phyloP scores from a whole-genome alignment of 2,329 filamentous ascomycete genomes.

The Parastagonospora nodorum region DNA sequence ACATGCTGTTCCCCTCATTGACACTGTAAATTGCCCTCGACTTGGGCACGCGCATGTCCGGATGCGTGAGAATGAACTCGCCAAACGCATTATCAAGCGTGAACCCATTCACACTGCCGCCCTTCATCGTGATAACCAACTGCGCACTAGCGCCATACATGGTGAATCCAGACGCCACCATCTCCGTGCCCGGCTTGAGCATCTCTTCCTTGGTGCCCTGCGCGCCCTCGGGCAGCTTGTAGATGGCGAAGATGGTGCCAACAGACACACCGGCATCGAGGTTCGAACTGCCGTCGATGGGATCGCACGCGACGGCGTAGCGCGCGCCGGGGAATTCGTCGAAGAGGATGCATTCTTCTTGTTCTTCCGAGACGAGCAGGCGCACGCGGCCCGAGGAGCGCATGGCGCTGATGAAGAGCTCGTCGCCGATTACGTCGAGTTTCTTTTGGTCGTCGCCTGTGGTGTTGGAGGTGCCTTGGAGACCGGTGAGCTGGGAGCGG shows the following conservation, averaged over 20 bases:
- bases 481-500: constrained; percentile 71
- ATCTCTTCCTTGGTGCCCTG: constrained; percentile 81
- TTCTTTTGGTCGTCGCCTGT: constrained; percentile 99
- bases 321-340: constrained; percentile 72
- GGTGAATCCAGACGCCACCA: constrained; percentile 96
- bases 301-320: constrained; percentile 96
- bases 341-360: constrained; percentile 91
- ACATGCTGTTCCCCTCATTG: constrained; percentile 97
- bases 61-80: constrained; percentile 98
- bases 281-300: constrained; percentile 97
- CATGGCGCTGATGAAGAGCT: constrained; percentile 97
- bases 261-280: constrained; percentile 97
- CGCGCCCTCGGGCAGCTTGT: constrained; percentile 81
- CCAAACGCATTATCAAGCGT: constrained; percentile 95
- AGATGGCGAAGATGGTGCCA: constrained; percentile 94
- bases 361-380: constrained; percentile 95
- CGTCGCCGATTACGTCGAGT: constrained; percentile 98
- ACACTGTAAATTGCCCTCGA: constrained; percentile 90
- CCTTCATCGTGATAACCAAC: constrained; percentile 96
- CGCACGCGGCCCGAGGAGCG: constrained; percentile 87
- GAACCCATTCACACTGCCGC: constrained; percentile 92
- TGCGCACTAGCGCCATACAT: constrained; percentile 99
- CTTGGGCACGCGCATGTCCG: constrained; percentile 85
- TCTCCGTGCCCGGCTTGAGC: constrained; percentile 84
- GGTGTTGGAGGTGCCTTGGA: constrained; percentile 91